Percentiles rank a stretch among this genome's conserved stretches.
These are phyloP conservation scores for Lavandula angustifolia DNA, from an alignment of 257 asterid genomes.

Conservation along the genomic window DNA sequence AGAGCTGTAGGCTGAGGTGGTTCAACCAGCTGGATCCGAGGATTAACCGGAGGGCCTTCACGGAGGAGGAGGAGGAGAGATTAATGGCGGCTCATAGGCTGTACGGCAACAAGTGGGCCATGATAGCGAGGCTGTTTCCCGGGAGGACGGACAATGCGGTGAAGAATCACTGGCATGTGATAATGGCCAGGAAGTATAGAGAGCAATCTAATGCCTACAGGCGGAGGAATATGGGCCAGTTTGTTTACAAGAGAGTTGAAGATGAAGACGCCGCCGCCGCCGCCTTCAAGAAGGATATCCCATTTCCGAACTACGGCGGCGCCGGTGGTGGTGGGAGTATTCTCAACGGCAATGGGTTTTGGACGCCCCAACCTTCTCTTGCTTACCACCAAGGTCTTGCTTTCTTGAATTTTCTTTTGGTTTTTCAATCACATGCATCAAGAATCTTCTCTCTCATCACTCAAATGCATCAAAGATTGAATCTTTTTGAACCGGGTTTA, in stretches of 20 bases:
- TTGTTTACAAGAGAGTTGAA: conserved; percentile 42
- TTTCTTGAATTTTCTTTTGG: neutral
- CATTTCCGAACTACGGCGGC: neutral
- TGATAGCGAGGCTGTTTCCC: conserved; percentile 86
- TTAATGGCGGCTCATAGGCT: conserved; percentile 86
- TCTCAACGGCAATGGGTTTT: conserved; percentile 33
- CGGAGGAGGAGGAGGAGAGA: conserved; percentile 85
- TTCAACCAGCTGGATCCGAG: conserved; percentile 90
- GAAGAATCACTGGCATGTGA: conserved; percentile 91
- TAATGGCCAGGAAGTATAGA: conserved; percentile 86
- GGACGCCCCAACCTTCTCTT: conserved; percentile 49
- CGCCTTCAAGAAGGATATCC: neutral
- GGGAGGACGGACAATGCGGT: conserved; percentile 94
- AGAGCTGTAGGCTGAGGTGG: conserved; percentile 91
- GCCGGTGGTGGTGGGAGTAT: conserved; percentile 19
- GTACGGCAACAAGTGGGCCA: conserved; percentile 94
- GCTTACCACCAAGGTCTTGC: conserved; percentile 51
- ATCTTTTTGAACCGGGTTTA: neutral
- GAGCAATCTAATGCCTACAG: conserved; percentile 72
- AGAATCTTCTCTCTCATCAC: too few relatives aligned
- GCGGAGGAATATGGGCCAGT: conserved; percentile 70
- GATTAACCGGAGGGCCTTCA: conserved; percentile 78
- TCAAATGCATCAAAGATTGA: neutral
- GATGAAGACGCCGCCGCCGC: neutral
- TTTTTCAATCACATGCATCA: neutral